Evolutionary conservation across 352 stramenopile species (phyloP).

Genomic region (Globisporangium irregulare): DNA sequence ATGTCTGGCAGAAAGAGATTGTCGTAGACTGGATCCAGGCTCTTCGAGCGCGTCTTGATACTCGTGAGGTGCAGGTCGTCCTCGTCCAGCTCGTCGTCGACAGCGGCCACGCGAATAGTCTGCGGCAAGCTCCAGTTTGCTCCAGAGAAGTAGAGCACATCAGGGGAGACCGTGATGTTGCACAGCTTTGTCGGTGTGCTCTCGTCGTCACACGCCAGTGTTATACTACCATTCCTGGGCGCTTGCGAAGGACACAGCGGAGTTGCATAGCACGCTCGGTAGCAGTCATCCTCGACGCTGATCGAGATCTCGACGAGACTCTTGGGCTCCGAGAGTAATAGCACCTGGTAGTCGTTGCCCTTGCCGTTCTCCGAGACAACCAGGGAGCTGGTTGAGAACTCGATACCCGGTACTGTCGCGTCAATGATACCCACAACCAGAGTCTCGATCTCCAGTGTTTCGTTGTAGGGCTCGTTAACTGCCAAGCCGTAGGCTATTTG

Average conservation of each 20-base stretch:
- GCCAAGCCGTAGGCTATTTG: slow-evolving; percentile 20
- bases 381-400: slow-evolving; percentile 66
- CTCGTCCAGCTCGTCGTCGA: slow-evolving; percentile 73
- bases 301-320: slow-evolving; percentile 41
- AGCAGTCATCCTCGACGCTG: slow-evolving; percentile 51
- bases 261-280: slow-evolving; percentile 38
- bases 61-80: slow-evolving; percentile 55
- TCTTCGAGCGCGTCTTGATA: slow-evolving; percentile 42
- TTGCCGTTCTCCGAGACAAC: slow-evolving; percentile 63
- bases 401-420: slow-evolving; percentile 49
- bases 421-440: slow-evolving; percentile 37
- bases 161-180: slow-evolving; percentile 61
- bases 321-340: slow-evolving; percentile 64
- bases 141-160: slow-evolving; percentile 43
- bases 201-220: slow-evolving; percentile 8
- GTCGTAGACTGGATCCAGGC: slow-evolving; percentile 58
- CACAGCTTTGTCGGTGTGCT: slow-evolving; percentile 35
- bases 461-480: slow-evolving; percentile 28
- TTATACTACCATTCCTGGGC: slow-evolving; percentile 6
- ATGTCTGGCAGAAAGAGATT: slow-evolving; percentile 55
- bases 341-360: slow-evolving; percentile 71
- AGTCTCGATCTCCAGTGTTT: slow-evolving; percentile 17
- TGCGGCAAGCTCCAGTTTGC: slow-evolving; percentile 60
- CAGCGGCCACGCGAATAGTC: slow-evolving; percentile 61
- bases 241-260: slow-evolving; percentile 35